phyloP scores from a whole-genome alignment of 2,329 filamentous ascomycete genomes.

The Exophiala viscosa region DNA sequence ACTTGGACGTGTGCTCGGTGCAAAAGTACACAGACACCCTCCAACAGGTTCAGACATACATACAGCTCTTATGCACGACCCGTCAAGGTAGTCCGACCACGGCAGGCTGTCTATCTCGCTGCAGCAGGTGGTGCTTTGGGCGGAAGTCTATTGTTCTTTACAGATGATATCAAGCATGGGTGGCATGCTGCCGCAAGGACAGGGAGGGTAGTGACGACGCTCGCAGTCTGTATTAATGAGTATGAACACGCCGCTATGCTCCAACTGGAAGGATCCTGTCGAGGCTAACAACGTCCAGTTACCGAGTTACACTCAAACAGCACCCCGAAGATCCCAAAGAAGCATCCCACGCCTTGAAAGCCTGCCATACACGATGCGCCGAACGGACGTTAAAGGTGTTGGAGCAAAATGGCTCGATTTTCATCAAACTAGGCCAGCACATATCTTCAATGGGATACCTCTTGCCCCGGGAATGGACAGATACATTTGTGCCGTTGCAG shows the following conservation, averaged over 20 bases:
- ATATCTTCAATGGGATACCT: constrained; percentile 95
- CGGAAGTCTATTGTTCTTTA: constrained; percentile 40
- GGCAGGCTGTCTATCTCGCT: constrained; percentile 21
- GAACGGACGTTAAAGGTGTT: constrained; percentile 78
- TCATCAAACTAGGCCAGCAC: constrained; percentile 96
- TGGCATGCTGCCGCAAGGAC: constrained; percentile 74
- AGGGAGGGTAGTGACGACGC: constrained; percentile 69
- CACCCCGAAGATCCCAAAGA: constrained; percentile 60
- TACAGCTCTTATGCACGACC: constrained; percentile 13
- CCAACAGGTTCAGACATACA: constrained; percentile 2
- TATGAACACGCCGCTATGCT: constrained; percentile 38
- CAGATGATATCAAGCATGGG: constrained; percentile 68
- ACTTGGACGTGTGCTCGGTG: constrained; percentile 24
- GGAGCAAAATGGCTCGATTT: constrained; percentile 96
- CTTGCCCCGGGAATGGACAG: constrained; percentile 85
- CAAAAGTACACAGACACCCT: constrained; percentile 6
- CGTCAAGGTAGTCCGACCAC: constrained; percentile 14
- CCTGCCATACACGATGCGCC: constrained; percentile 90
- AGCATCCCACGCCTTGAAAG: constrained; percentile 65
- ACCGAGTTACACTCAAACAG: constrained; percentile 77
- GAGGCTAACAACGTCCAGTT: constrained; percentile 54
- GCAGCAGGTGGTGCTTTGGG: constrained; percentile 20
- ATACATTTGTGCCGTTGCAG: constrained; percentile 91
- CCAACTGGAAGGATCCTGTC: constrained; percentile 4
- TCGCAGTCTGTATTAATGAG: constrained; percentile 87